Conservation (phyloP, 2,329 filamentous ascomycete genomes). For the Penicillium sp. region DNA sequence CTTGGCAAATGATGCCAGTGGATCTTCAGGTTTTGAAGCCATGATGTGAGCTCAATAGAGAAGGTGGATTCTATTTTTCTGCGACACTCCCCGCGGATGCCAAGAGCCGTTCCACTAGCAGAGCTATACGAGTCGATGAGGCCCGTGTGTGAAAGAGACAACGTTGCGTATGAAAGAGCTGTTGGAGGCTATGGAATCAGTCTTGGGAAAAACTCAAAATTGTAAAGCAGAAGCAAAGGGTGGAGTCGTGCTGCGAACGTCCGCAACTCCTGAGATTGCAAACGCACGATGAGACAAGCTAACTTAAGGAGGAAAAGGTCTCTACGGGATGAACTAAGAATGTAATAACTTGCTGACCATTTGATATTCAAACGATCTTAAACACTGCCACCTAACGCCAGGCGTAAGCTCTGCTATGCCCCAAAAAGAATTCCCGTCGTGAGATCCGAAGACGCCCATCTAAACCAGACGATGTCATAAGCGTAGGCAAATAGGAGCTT, state of each 20-base stretch:
- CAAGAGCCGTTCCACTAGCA: slow-evolving; percentile 8
- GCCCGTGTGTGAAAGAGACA: too few relatives aligned
- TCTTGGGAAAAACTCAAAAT: too few relatives aligned
- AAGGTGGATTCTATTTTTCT: not conserved
- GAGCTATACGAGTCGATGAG: not conserved
- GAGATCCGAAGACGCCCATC: slow-evolving; percentile 13
- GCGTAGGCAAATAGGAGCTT: slow-evolving; percentile 11
- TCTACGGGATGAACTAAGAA: not conserved
- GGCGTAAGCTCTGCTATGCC: slow-evolving; percentile 28
- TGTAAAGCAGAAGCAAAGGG: too few relatives aligned
- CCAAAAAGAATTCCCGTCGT: slow-evolving; percentile 6
- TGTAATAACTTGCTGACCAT: not conserved
- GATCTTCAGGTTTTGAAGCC: slow-evolving; percentile 11
- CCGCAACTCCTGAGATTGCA: too few relatives aligned
- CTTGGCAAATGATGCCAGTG: slow-evolving; percentile 33
- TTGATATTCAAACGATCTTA: slow-evolving; percentile 2
- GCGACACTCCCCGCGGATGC: slow-evolving; percentile 7
- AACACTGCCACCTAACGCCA: slow-evolving; percentile 26
- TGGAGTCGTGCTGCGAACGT: too few relatives aligned
- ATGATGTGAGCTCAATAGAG: slow-evolving; percentile 6
- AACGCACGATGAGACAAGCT: too few relatives aligned
- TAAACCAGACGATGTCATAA: slow-evolving; percentile 14
- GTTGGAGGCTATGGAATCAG: too few relatives aligned
- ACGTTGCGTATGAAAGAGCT: too few relatives aligned
- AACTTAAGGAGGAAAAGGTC: too few relatives aligned